These are phyloP conservation scores for Pythium coloratum DNA, from an alignment of 352 stramenopile genomes.

Conservation along the genomic window DNA sequence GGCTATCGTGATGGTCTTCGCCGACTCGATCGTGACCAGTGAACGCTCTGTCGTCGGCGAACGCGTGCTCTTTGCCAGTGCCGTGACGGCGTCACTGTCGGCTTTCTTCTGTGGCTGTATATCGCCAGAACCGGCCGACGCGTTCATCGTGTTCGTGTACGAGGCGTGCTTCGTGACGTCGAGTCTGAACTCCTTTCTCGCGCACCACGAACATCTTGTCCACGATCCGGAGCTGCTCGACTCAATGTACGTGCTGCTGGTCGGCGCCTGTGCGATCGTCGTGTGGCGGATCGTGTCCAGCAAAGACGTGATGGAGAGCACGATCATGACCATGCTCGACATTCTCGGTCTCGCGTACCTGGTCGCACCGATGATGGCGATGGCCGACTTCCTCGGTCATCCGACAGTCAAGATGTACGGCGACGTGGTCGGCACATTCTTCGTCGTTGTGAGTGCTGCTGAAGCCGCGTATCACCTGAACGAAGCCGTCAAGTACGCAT, in stretches of 20 bases:
- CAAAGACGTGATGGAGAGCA: slow-evolving; percentile 54
- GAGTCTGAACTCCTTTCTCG: slow-evolving; percentile 61
- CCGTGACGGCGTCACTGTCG: slow-evolving; percentile 28
- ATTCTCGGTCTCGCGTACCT: slow-evolving; percentile 55
- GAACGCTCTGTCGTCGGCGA: slow-evolving; percentile 21
- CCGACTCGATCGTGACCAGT: slow-evolving; percentile 19
- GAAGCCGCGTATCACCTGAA: slow-evolving; percentile 21
- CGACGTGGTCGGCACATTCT: slow-evolving; percentile 49
- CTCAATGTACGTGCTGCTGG: slow-evolving; percentile 57
- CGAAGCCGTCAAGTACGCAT: slow-evolving; percentile 6
- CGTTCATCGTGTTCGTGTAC: slow-evolving; percentile 48
- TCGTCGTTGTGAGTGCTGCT: slow-evolving; percentile 29
- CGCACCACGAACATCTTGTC: slow-evolving; percentile 40
- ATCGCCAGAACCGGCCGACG: slow-evolving; percentile 37
- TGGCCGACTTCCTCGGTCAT: slow-evolving; percentile 54
- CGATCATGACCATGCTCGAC: slow-evolving; percentile 54
- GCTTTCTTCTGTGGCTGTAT: slow-evolving; percentile 45
- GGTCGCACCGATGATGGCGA: slow-evolving; percentile 64
- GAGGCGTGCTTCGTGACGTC: slow-evolving; percentile 52
- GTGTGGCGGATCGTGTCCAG: slow-evolving; percentile 58
- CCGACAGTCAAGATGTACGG: slow-evolving; percentile 34
- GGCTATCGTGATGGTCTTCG: slow-evolving; percentile 3
- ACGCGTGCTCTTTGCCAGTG: slow-evolving; percentile 32
- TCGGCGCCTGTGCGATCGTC: slow-evolving; percentile 48
- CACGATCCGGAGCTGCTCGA: slow-evolving; percentile 51